A percentile compares a stretch with the other conserved stretches of the same genome.
Conservation (phyloP, 148 eudicot species). For the Fallopia convolvulus region DNA sequence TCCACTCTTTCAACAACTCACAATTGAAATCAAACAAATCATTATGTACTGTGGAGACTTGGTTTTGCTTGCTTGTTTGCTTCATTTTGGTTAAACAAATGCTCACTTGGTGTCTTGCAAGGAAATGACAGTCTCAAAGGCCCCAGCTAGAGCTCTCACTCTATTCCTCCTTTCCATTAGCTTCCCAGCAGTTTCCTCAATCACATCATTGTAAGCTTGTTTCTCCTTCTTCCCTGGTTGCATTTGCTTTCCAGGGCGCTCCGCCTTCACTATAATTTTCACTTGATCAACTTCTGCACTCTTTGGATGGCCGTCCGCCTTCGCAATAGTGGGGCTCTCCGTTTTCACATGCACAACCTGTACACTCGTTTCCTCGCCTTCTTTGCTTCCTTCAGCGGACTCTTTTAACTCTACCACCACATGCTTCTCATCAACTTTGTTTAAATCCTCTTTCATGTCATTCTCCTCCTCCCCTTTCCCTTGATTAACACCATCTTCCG, state of each 20-base stretch:
- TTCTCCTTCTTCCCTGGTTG: constrained; percentile 29
- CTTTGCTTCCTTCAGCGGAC: not conserved
- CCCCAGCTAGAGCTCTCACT: constrained; percentile 70
- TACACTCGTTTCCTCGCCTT: not conserved
- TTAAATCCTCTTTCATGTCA: constrained; percentile 14
- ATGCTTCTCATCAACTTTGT: not conserved
- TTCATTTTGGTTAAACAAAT: not conserved
- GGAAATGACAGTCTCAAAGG: constrained; percentile 64
- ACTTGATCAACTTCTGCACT: not conserved
- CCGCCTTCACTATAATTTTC: not conserved
- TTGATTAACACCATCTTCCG: not conserved
- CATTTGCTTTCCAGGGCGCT: not conserved
- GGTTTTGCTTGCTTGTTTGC: not conserved
- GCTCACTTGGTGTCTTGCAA: constrained; percentile 30
- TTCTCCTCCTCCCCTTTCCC: constrained; percentile 5
- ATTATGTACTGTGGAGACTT: not conserved
- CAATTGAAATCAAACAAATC: not conserved
- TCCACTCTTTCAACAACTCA: not conserved
- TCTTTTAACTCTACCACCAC: constrained; percentile 9
- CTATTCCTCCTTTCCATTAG: constrained; percentile 52
- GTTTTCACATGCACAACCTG: not conserved
- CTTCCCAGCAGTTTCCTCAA: constrained; percentile 54
- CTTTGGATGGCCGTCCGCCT: not conserved
- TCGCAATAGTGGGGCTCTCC: constrained; percentile 11
- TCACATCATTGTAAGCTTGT: constrained; percentile 48